These are phyloP conservation scores for Alternaria triticimaculans DNA, from an alignment of 2,329 filamentous ascomycete genomes.

Conservation along the genomic window DNA sequence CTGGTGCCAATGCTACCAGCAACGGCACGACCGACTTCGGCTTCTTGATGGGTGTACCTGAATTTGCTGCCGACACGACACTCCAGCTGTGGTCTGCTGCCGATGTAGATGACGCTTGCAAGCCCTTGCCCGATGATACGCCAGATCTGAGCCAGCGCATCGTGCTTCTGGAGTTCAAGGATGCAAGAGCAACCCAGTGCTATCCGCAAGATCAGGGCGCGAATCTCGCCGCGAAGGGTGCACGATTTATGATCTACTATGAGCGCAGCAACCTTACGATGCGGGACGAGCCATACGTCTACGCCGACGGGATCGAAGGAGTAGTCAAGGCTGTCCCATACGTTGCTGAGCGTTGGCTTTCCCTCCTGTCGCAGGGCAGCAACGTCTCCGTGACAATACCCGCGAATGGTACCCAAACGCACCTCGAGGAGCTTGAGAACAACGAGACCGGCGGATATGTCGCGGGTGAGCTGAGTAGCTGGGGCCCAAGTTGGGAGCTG, in stretches of 20 bases:
- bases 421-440: conserved; percentile 24
- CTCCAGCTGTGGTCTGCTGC: conserved; percentile 47
- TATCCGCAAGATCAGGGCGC: conserved; percentile 23
- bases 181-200: conserved; percentile 17
- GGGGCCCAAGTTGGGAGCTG: conserved; percentile 68
- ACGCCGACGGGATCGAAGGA: conserved; percentile 20
- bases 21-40: conserved; percentile 36
- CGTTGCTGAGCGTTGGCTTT: conserved; percentile 17
- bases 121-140: conserved; percentile 59
- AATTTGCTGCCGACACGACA: conserved; percentile 20
- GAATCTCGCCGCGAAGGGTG: conserved; percentile 58
- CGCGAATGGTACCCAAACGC: conserved; percentile 7
- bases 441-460: conserved; percentile 16
- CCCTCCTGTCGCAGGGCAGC: conserved; percentile 15
- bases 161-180: conserved; percentile 45
- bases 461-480: conserved; percentile 49
- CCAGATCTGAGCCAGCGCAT: conserved; percentile 65
- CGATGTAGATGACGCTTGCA: conserved; percentile 60
- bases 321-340: conserved; percentile 14
- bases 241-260: conserved; percentile 55
- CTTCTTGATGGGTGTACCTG: conserved; percentile 44
- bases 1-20: conserved; percentile 40
- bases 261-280: conserved; percentile 18
- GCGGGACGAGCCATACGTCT: conserved; percentile 21
- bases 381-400: conserved; percentile 21